These are phyloP conservation scores for Berkeleyomyces basicola DNA, from an alignment of 2,329 filamentous ascomycete genomes.

Conservation along the genomic window DNA sequence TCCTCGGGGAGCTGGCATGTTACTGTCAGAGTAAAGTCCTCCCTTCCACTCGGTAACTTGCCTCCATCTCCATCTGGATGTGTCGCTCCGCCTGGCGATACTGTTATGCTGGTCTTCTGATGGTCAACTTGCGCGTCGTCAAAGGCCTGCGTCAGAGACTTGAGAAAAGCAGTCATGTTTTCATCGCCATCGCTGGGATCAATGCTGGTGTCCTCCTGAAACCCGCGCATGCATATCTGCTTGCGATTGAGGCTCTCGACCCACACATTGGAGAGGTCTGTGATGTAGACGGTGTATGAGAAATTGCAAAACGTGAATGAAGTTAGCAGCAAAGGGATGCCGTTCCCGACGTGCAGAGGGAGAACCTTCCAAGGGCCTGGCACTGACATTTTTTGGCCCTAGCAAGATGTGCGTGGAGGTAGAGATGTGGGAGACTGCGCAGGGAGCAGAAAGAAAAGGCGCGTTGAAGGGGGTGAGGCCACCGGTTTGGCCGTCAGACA, in stretches of 20 bases:
- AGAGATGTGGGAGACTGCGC: no score
- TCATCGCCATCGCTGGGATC: slow-evolving; percentile 53
- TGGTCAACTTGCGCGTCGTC: slow-evolving; percentile 30
- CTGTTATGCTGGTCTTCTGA: slow-evolving; percentile 27
- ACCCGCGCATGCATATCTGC: slow-evolving; percentile 46
- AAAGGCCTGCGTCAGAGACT: slow-evolving; percentile 39
- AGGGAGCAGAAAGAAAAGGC: no score
- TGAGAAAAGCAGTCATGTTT: slow-evolving; percentile 51
- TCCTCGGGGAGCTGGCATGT: slow-evolving; percentile 49
- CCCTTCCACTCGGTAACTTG: slow-evolving; percentile 18
- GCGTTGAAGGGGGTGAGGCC: no score
- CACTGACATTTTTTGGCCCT: slow-evolving; percentile 18
- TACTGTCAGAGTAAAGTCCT: slow-evolving; percentile 34
- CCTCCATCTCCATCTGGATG: slow-evolving; percentile 17
- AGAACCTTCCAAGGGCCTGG: slow-evolving; percentile 31
- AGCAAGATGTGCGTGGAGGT: neutral
- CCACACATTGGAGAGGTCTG: slow-evolving; percentile 62
- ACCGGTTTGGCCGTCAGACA: no score
- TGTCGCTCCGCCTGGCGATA: slow-evolving; percentile 21
- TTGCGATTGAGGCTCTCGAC: slow-evolving; percentile 43
- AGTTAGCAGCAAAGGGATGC: slow-evolving; percentile 44
- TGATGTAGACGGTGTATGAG: slow-evolving; percentile 49
- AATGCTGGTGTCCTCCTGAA: slow-evolving; percentile 49
- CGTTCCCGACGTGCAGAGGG: slow-evolving; percentile 24
- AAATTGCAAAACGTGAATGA: slow-evolving; percentile 37